These are phyloP conservation scores for Pseudogymnoascus sp. DNA, from an alignment of 2,329 filamentous ascomycete species.

Conservation along the genomic window DNA sequence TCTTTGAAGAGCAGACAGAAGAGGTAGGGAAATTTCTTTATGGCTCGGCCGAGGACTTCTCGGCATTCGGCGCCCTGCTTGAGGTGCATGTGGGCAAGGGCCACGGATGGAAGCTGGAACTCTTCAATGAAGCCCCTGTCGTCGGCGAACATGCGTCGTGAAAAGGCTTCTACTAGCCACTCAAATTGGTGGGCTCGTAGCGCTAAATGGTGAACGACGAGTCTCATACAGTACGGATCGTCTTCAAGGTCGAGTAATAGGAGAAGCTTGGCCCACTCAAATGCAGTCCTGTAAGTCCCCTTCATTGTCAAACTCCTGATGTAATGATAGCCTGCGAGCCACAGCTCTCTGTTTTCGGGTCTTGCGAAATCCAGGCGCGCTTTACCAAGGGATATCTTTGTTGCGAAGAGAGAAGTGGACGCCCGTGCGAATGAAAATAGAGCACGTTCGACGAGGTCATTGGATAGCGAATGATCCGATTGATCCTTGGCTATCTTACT, in stretches of 20 bases:
- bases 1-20: conserved; percentile 74
- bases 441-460: conserved; percentile 82
- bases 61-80: conserved; percentile 60
- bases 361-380: conserved; percentile 74
- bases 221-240: conserved; percentile 77
- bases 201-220: conserved; percentile 77
- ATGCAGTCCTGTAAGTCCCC: conserved; percentile 86
- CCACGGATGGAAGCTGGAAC: conserved; percentile 57
- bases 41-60: conserved; percentile 56
- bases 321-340: conserved; percentile 84
- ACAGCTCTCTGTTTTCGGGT: conserved; percentile 86
- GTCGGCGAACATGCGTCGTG: conserved; percentile 14
- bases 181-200: conserved; percentile 71
- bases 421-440: conserved; percentile 91
- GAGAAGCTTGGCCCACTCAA: conserved; percentile 88
- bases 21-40: conserved; percentile 75
- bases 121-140: conserved; percentile 35
- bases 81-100: conserved; percentile 67
- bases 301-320: conserved; percentile 79
- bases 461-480: conserved; percentile 75
- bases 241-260: conserved; percentile 62
- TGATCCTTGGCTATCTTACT: conserved; percentile 89
- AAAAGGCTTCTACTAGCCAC: conserved; percentile 62
- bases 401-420: conserved; percentile 73
- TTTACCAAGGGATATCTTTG: conserved; percentile 67